These are phyloP conservation scores for Leucosporidium creatinivorum DNA, from an alignment of 768 basidiomycete species.

Conservation along the genomic window DNA sequence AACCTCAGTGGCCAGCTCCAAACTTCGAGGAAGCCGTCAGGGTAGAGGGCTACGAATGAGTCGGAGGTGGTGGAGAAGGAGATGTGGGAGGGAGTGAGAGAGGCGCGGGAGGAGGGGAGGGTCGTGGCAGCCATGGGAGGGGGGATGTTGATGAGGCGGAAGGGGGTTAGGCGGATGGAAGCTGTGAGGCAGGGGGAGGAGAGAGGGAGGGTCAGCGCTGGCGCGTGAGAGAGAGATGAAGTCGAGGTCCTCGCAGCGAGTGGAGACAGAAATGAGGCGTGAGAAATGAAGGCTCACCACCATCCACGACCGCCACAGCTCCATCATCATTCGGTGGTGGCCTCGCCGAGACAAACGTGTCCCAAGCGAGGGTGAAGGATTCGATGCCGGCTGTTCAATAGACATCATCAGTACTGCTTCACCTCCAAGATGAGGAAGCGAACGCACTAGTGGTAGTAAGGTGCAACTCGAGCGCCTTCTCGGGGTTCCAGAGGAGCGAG, in stretches of 20 bases:
- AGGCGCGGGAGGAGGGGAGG: constrained; percentile 34
- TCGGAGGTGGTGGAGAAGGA: constrained; percentile 58
- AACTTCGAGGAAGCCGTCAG: constrained; percentile 58
- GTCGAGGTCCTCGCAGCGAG: no score
- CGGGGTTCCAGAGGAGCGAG: constrained; percentile 68
- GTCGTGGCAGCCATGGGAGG: constrained; percentile 82
- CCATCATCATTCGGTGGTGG: constrained; percentile 68
- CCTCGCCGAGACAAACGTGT: constrained; percentile 59
- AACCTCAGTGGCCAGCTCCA: constrained; percentile 56
- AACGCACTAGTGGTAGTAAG: constrained; percentile 60
- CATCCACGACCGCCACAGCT: constrained; percentile 80
- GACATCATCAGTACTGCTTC: not conserved
- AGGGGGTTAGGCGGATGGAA: constrained; percentile 74
- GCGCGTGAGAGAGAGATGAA: no score
- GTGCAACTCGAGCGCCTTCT: constrained; percentile 58
- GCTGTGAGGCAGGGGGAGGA: constrained; percentile 46
- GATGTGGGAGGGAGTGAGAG: constrained; percentile 56
- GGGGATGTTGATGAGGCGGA: constrained; percentile 88
- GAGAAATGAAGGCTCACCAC: constrained; percentile 51
- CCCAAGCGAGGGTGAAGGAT: constrained; percentile 65
- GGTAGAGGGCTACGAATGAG: constrained; percentile 55
- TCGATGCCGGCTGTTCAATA: constrained; percentile 47
- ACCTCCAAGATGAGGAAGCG: not conserved
- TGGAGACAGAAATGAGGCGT: no score
- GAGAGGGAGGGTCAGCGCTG: no score